Evolutionary conservation across 2,329 filamentous ascomycete genomes (phyloP), one percentile per base, ranked within the genome.

Genomic region (Talaromyces sp.): DNA sequence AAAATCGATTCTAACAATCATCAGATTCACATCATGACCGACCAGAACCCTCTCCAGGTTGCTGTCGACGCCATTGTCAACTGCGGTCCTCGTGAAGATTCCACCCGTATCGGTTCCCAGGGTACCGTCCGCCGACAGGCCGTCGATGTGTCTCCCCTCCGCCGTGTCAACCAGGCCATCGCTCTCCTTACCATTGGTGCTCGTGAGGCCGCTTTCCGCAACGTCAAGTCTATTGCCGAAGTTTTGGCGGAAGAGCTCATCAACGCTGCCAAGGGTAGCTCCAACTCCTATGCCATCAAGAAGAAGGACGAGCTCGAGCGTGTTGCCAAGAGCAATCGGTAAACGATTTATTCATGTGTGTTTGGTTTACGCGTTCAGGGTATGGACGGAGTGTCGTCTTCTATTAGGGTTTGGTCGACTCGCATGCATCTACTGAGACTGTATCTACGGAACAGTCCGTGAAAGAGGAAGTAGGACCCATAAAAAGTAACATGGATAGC

Each of bases 261-360:
- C 90, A 99, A 99, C 88, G 96, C 96, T 82, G 96, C 96, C 83
- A 99, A 99, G 92, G 95, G 95, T 80, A 96, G 91, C 90, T 96
- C 91, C 86, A 99, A 99, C 93, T 97, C 93, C 75, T 99, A 98
- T 83, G 95, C 96, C 79, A 99, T 99, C 90, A 99, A 99, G 93
- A 99, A 99, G 93, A 99, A 99, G 94, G 95, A 99, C 84, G 96
- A 99, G 91, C 85, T 99, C 86, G 95, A 99, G 91, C 95, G 95
- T 95, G 95, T 99, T 78, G 95, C 95, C 85, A 99, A 99, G 92
- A 92, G 88, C 89, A 99, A 99, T 90, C 92, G 95, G 90, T 99
- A 98, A 93, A 93, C 70, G 70, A 73, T 66, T 71, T 73, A 70
- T 75, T 68, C 78, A 72, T 76, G 72, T 75, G 72, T 72, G 37